Conservation (phyloP, 1,284 basidiomycete species). For the Ustilago hordei region DNA sequence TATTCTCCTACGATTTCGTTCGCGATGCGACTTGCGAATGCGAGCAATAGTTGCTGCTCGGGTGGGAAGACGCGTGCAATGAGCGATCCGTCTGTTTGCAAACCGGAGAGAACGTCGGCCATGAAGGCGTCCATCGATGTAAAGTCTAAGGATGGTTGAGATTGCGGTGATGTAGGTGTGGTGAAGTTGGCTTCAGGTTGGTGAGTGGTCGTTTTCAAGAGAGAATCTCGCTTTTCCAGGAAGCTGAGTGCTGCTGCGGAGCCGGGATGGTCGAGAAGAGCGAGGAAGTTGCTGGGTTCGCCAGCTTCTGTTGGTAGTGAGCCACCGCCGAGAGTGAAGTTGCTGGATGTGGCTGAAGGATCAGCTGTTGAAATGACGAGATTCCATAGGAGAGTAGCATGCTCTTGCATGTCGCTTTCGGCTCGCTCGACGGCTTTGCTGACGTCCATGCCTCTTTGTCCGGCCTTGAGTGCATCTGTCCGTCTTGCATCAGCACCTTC, state of each 20-base stretch:
- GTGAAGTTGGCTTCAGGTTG: slow-evolving; percentile 78
- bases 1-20: slow-evolving; percentile 82
- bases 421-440: slow-evolving; percentile 42
- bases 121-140: slow-evolving; percentile 94
- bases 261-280: slow-evolving; percentile 71
- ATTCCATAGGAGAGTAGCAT: slow-evolving; percentile 40
- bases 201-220: slow-evolving; percentile 81
- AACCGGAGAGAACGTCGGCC: slow-evolving; percentile 75
- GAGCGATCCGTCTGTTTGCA: slow-evolving; percentile 81
- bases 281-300: slow-evolving; percentile 83
- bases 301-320: slow-evolving; percentile 74
- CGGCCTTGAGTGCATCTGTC: slow-evolving; percentile 46
- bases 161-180: not conserved
- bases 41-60: slow-evolving; percentile 78
- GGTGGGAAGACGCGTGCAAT: slow-evolving; percentile 88
- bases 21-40: slow-evolving; percentile 81
- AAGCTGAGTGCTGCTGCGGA: slow-evolving; percentile 73
- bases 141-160: slow-evolving; percentile 76
- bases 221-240: slow-evolving; percentile 93
- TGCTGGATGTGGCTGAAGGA: not conserved
- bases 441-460: slow-evolving; percentile 46
- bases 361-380: slow-evolving; percentile 26
- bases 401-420: slow-evolving; percentile 40
- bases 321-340: not conserved
- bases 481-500: slow-evolving; percentile 80